A percentile compares a stretch with the other conserved stretches of the same genome.
Evolutionary conservation across 768 basidiomycete genomes (phyloP).

Genomic region (Hirschioporus abietinus): DNA sequence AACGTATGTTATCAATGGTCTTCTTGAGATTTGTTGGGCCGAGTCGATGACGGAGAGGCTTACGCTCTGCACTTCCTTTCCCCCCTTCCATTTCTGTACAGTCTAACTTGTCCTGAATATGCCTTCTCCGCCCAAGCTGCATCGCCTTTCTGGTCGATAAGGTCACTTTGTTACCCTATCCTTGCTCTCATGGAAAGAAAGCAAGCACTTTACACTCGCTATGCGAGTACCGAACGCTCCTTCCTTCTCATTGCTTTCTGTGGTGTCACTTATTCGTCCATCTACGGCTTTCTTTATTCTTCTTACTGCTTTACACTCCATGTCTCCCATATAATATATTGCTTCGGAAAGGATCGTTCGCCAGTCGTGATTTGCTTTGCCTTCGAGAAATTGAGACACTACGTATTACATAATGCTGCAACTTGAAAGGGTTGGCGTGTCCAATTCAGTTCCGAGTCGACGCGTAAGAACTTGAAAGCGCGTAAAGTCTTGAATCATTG

Average conservation of each 20-base stretch:
- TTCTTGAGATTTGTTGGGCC: constrained; percentile 18
- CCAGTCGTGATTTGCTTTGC: no score
- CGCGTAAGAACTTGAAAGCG: neutral
- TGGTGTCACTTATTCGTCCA: neutral
- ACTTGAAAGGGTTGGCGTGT: neutral
- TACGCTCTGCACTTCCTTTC: constrained; percentile 17
- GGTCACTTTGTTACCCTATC: constrained; percentile 10
- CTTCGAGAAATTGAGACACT: no score
- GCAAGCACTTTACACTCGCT: neutral
- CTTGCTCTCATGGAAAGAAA: neutral
- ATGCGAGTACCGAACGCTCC: neutral
- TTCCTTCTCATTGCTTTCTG: neutral
- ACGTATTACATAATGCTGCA: neutral
- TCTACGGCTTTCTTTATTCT: neutral
- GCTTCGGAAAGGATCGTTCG: neutral
- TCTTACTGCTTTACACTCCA: neutral
- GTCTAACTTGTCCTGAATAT: constrained; percentile 13
- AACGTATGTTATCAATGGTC: constrained; percentile 15
- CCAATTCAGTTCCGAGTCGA: neutral
- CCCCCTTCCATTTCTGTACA: constrained; percentile 19
- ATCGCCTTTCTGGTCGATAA: neutral
- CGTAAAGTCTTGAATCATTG: neutral
- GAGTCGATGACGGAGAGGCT: constrained; percentile 14
- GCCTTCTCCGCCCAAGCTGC: neutral
- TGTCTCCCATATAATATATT: neutral